Conservation (phyloP, 768 basidiomycete species). For the Leccinum boreale region DNA sequence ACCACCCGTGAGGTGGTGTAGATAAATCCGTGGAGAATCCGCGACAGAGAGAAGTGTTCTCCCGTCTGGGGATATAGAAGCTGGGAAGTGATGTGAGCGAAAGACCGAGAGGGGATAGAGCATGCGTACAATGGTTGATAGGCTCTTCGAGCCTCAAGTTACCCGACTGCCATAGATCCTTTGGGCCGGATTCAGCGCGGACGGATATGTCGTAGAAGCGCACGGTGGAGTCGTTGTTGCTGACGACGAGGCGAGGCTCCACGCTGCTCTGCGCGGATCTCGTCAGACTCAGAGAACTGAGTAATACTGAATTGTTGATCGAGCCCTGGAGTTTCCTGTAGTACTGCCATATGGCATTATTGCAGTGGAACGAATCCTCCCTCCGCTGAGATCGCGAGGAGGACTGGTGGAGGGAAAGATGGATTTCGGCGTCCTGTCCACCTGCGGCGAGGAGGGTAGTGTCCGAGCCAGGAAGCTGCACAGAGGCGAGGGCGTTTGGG, state of each 20-base stretch:
- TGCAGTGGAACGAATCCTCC: conserved; percentile 10
- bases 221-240: conserved; percentile 83
- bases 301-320: conserved; percentile 77
- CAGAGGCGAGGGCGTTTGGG: conserved; percentile 62
- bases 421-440: conserved; percentile 69
- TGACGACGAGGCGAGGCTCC: conserved; percentile 76
- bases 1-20: conserved; percentile 75
- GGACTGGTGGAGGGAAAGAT: conserved; percentile 50
- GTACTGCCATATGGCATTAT: conserved; percentile 47
- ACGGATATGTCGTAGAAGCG: conserved; percentile 76
- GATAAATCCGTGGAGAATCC: conserved; percentile 81
- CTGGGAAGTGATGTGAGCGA: conserved; percentile 37
- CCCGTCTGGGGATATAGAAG: conserved; percentile 88
- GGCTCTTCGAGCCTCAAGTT: conserved; percentile 60
- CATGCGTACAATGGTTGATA: conserved; percentile 73
- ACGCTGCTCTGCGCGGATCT: conserved; percentile 59
- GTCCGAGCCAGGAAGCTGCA: conserved; percentile 47
- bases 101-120: neutral
- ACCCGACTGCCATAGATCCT: conserved; percentile 48
- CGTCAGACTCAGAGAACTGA: conserved; percentile 62
- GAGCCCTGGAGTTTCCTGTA: conserved; percentile 55
- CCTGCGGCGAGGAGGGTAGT: conserved; percentile 71
- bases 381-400: conserved; percentile 22
- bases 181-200: conserved; percentile 41
- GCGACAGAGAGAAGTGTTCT: conserved; percentile 86